These are phyloP conservation scores for Purshia tridentata DNA, from an alignment of 306 rosid genomes.

Conservation along the genomic window DNA sequence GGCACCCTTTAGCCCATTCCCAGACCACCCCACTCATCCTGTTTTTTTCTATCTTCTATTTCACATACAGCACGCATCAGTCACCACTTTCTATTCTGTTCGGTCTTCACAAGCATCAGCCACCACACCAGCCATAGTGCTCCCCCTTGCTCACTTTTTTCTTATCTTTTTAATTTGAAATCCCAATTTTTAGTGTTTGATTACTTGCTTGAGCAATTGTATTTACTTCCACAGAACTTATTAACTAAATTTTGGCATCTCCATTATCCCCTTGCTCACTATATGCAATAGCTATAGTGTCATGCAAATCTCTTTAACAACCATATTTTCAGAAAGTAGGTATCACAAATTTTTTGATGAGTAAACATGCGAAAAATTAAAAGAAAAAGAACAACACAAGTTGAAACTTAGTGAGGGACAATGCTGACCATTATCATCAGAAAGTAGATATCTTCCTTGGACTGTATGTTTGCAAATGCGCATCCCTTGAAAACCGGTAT, in stretches of 20 bases:
- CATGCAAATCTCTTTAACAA: background rate
- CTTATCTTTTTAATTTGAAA: background rate
- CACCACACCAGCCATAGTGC: background rate
- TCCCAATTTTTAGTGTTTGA: background rate
- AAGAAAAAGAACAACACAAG: background rate
- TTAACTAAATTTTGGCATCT: background rate
- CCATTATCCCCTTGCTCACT: background rate
- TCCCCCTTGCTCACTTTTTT: background rate
- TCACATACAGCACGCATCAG: too few relatives aligned
- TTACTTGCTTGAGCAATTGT: background rate
- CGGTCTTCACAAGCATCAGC: background rate
- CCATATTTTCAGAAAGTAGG: background rate
- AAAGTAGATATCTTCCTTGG: constrained; percentile 75
- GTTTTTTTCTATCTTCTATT: too few relatives aligned
- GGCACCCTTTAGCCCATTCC: too few relatives aligned
- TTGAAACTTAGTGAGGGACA: constrained; percentile 14
- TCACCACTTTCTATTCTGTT: too few relatives aligned
- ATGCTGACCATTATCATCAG: constrained; percentile 68
- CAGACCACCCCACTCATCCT: too few relatives aligned
- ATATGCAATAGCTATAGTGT: too few relatives aligned
- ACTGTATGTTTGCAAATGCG: constrained; percentile 67
- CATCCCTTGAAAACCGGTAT: constrained; percentile 46
- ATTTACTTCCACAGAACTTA: background rate
- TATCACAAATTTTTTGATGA: background rate
- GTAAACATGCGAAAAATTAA: background rate